Evolutionary conservation across 2,329 filamentous ascomycete species (phyloP).

Genomic region (Cladosporium sp.): DNA sequence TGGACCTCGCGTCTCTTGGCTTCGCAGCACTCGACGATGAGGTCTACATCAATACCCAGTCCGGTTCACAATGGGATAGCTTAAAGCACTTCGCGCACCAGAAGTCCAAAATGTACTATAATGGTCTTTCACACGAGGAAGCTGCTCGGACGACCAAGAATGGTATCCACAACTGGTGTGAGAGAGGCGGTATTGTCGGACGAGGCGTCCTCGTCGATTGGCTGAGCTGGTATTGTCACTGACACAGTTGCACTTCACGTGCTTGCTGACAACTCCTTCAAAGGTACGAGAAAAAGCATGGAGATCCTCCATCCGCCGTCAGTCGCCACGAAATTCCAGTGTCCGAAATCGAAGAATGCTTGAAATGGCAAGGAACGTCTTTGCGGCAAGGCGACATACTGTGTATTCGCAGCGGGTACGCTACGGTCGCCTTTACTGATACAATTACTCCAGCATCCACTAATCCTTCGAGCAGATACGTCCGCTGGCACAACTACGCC

Average conservation of each 20-base stretch:
- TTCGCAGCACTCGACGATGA: conserved; percentile 41
- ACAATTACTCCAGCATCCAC: not conserved
- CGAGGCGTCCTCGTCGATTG: conserved; percentile 55
- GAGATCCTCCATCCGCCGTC: conserved; percentile 50
- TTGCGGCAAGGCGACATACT: conserved; percentile 51
- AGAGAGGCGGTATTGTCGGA: conserved; percentile 48
- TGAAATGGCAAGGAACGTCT: conserved; percentile 22
- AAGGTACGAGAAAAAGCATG: conserved; percentile 38
- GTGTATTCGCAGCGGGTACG: conserved; percentile 46
- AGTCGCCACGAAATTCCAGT: conserved; percentile 42
- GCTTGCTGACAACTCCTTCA: not conserved
- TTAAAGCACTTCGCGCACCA: conserved; percentile 42
- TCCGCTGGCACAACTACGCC: conserved; percentile 22
- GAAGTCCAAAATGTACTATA: conserved; percentile 21
- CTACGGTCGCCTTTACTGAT: not conserved
- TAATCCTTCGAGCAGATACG: conserved; percentile 26
- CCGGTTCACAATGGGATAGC: conserved; percentile 55
- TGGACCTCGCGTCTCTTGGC: conserved; percentile 18
- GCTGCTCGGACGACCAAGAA: conserved; percentile 16
- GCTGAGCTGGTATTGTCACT: conserved; percentile 22
- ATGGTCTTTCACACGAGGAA: conserved; percentile 23
- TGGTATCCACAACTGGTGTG: conserved; percentile 45
- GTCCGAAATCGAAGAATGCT: conserved; percentile 36
- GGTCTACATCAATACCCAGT: conserved; percentile 54
- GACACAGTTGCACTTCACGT: no score